A percentile compares a stretch with the other conserved stretches of the same genome.
phyloP scores from a whole-genome alignment of 768 basidiomycete genomes.

The Phylloporus rhodoxanthus region DNA sequence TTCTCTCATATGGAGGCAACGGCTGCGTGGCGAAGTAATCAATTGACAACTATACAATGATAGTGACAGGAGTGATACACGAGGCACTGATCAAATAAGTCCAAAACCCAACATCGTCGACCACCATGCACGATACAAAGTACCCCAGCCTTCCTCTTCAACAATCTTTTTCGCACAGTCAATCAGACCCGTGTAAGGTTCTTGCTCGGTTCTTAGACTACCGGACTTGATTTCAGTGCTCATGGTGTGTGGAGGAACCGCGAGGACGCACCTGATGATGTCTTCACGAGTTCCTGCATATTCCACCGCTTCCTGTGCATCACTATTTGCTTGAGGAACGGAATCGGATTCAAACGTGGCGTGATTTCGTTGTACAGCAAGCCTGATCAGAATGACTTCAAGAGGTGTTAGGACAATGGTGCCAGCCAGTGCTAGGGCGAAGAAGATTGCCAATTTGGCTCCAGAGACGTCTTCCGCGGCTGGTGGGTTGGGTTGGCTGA shows the following conservation, averaged over 20 bases:
- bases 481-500: slow-evolving; percentile 29
- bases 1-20: too few species aligned
- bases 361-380: slow-evolving; percentile 79
- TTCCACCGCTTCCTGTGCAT: slow-evolving; percentile 49
- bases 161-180: slow-evolving; percentile 69
- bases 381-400: slow-evolving; percentile 65
- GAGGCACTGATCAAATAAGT: background rate
- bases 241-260: background rate
- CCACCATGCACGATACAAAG: slow-evolving; percentile 80
- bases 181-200: slow-evolving; percentile 65
- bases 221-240: background rate
- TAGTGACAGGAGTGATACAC: too few species aligned
- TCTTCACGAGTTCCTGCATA: slow-evolving; percentile 66
- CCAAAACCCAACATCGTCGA: slow-evolving; percentile 1
- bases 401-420: slow-evolving; percentile 58
- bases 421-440: slow-evolving; percentile 13
- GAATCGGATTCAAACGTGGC: background rate
- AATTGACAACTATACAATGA: too few species aligned
- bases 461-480: slow-evolving; percentile 39
- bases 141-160: slow-evolving; percentile 63
- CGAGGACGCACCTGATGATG: slow-evolving; percentile 59
- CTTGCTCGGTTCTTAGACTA: slow-evolving; percentile 59
- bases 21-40: too few species aligned
- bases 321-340: slow-evolving; percentile 28
- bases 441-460: slow-evolving; percentile 37